Conservation (phyloP, 495 filamentous ascomycete genomes). For the Neurospora sp. region DNA sequence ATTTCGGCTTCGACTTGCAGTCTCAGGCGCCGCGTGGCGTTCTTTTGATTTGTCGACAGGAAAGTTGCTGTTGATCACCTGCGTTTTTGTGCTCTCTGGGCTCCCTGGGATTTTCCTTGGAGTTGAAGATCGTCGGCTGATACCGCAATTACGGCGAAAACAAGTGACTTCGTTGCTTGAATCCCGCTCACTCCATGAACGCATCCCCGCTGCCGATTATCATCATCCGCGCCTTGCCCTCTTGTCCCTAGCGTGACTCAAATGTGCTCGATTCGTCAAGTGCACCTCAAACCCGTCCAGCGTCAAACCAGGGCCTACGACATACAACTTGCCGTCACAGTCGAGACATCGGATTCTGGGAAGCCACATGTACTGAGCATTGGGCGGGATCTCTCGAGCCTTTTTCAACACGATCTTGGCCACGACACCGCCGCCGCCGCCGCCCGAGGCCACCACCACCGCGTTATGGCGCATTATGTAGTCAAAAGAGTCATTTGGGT, state of each 20-base stretch:
- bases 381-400: slow-evolving; percentile 32
- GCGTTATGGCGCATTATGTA: slow-evolving; percentile 77
- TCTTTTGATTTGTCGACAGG: neutral
- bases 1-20: neutral
- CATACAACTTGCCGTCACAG: slow-evolving; percentile 90
- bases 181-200: neutral
- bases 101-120: neutral
- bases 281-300: slow-evolving; percentile 88
- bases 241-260: slow-evolving; percentile 48
- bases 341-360: slow-evolving; percentile 84
- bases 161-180: neutral
- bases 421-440: slow-evolving; percentile 17
- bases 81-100: neutral
- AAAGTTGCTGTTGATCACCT: neutral
- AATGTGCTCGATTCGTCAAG: slow-evolving; percentile 69
- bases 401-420: neutral
- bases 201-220: neutral
- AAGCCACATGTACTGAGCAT: slow-evolving; percentile 63
- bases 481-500: slow-evolving; percentile 75
- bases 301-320: slow-evolving; percentile 69
- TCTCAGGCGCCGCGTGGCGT: neutral
- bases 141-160: no score
- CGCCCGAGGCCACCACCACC: slow-evolving; percentile 47
- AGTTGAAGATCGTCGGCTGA: neutral
- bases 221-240: neutral